phyloP scores from a whole-genome alignment of 345 rosid genomes.

The Rhodamnia rubescens region DNA sequence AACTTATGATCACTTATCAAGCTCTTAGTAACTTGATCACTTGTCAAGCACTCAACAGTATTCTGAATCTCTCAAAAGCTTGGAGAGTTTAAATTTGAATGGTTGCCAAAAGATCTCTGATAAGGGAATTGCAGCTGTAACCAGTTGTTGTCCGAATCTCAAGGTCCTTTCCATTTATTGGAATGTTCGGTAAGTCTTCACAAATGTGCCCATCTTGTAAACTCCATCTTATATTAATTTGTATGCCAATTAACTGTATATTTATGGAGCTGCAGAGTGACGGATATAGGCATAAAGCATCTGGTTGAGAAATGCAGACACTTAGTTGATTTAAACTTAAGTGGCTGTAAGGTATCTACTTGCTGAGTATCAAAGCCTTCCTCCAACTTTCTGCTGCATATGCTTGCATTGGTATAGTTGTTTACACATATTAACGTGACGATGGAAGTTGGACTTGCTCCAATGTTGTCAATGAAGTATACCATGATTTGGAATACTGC shows the following conservation, averaged over 20 bases:
- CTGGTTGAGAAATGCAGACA: slow-evolving; percentile 57
- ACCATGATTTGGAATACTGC: background rate
- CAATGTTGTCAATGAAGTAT: background rate
- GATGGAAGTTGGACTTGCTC: background rate
- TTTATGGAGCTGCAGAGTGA: slow-evolving; percentile 44
- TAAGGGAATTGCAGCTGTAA: slow-evolving; percentile 61
- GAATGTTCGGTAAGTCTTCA: slow-evolving; percentile 65
- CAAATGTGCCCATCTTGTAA: background rate
- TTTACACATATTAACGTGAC: background rate
- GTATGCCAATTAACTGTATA: background rate
- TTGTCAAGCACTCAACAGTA: slow-evolving; percentile 28
- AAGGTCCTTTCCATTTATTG: slow-evolving; percentile 80
- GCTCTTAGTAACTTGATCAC: background rate
- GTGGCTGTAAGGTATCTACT: slow-evolving; percentile 83
- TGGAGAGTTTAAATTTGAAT: slow-evolving; percentile 76
- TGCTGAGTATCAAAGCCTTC: background rate
- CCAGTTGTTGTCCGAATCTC: slow-evolving; percentile 48
- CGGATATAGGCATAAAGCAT: slow-evolving; percentile 48
- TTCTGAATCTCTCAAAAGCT: slow-evolving; percentile 33
- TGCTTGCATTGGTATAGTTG: background rate
- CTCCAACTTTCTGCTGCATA: background rate
- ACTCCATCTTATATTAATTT: background rate
- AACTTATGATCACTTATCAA: background rate
- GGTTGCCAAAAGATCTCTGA: slow-evolving; percentile 96
- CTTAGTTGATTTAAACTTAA: slow-evolving; percentile 64